These are phyloP conservation scores for Cicer yamashitae DNA, from an alignment of 306 rosid species.

Conservation along the genomic window DNA sequence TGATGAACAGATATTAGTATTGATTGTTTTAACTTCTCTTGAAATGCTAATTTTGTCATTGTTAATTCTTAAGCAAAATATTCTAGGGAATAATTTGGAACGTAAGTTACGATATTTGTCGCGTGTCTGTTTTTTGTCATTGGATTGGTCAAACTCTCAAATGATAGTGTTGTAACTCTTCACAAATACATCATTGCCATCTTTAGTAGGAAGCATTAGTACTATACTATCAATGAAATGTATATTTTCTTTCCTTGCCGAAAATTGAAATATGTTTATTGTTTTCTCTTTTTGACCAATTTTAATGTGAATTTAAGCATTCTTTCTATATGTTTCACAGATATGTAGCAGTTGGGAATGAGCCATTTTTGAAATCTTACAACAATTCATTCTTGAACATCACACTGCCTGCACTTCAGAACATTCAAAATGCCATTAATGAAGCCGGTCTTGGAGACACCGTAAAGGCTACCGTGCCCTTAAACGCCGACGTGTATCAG, in stretches of 20 bases:
- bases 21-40: slow-evolving; percentile 13
- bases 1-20: slow-evolving; percentile 10
- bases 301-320: slow-evolving; percentile 11
- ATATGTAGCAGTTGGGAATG: slow-evolving; percentile 97
- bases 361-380: slow-evolving; percentile 90
- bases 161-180: slow-evolving; percentile 7
- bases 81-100: slow-evolving; percentile 3
- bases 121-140: slow-evolving; percentile 16
- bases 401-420: slow-evolving; percentile 90
- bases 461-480: slow-evolving; percentile 92
- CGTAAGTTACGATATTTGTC: not conserved
- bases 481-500: slow-evolving; percentile 87
- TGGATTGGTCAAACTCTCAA: slow-evolving; percentile 23
- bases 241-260: slow-evolving; percentile 6
- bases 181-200: not conserved
- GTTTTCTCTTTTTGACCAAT: not conserved
- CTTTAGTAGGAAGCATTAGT: not conserved
- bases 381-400: slow-evolving; percentile 82
- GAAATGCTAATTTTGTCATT: not conserved
- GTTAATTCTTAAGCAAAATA: slow-evolving; percentile 8
- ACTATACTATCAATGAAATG: slow-evolving; percentile 1
- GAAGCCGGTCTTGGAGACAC: slow-evolving; percentile 79
- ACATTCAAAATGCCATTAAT: slow-evolving; percentile 92
- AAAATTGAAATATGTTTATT: not conserved
- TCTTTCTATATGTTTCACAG: slow-evolving; percentile 52